Base-by-base conservation (phyloP, 83 land plant genomes). In the Isoetes engelmannii region DNA sequence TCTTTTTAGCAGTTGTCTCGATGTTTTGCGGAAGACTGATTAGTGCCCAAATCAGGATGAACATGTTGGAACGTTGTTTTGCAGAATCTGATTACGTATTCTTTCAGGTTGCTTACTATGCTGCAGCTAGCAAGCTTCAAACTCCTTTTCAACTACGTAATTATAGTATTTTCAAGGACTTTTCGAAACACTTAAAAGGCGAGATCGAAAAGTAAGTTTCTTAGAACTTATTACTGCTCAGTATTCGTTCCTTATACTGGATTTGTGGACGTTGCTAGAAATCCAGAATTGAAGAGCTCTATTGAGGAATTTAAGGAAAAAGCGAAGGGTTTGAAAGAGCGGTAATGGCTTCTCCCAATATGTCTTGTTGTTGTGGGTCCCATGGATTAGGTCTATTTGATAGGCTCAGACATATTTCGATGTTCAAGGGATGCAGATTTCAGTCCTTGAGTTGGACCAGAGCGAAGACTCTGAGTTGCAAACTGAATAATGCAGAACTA, bases 401-500 rank as follows among this genome's bases (percentile, higher is more conserved):
- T 76, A 81, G 82, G 89, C 84, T 83, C 79, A 83, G 86, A 74
- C 84, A 81, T 84, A 41, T 48, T 73, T 56, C 56, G 77, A 76
- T 82, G 75, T 73, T 64, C 71, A 62, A 72, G 79, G 79, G 71
- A 73, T 69, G 58, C 67, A 73, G 65, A 70, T 60, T 19, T 70
- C 46, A 46, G 19, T 67, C 45, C 47, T 60, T 60, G 44, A 57
- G 37, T 28, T 70, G 69, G 68, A 48, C 45, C 57, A 59, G 47
- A 70, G 59, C 72, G 75, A 59, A 70, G 80, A 57, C 73, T 75
- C 77, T 81, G 80, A 76, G 71, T 21, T 76, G 81, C 78, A 75
- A 61, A 73, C 46, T 84, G 81, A 69, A 74, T 55, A 66, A 80
- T 89, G 90, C 90, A 89, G 94, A 84, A 86, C 90, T 59, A 86